Conservation (phyloP, 2,329 filamentous ascomycete species). For the Xylaria sp. region DNA sequence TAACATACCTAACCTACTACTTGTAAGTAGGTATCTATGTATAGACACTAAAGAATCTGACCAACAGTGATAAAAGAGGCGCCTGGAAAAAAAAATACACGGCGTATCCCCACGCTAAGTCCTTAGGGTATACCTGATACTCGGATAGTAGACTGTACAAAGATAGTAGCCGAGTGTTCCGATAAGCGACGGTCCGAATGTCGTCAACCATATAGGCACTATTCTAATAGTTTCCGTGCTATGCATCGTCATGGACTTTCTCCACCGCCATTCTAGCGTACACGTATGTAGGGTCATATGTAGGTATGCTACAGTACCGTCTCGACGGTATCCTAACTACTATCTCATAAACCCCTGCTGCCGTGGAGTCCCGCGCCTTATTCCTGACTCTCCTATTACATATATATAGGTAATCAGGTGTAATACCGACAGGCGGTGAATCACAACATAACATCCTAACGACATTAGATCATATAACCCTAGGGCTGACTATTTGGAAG, state of each 20-base stretch:
- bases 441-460: neutral
- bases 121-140: slow-evolving; percentile 2
- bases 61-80: neutral
- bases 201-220: neutral
- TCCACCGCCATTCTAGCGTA: neutral
- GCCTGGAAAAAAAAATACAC: slow-evolving; percentile 2
- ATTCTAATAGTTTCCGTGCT: neutral
- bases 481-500: neutral
- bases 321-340: neutral
- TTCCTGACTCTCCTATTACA: neutral
- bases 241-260: neutral
- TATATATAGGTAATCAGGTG: neutral
- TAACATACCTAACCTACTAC: neutral
- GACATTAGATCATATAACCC: neutral
- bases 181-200: slow-evolving; percentile 17
- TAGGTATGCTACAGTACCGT: neutral
- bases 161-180: slow-evolving; percentile 9
- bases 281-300: neutral
- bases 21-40: neutral
- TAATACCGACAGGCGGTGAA: slow-evolving; percentile 14
- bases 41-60: neutral
- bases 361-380: neutral
- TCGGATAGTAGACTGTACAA: neutral
- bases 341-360: neutral
- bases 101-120: neutral